phyloP scores from a whole-genome alignment of 1,139 yeast genomes.

The Diutina rugosa region DNA sequence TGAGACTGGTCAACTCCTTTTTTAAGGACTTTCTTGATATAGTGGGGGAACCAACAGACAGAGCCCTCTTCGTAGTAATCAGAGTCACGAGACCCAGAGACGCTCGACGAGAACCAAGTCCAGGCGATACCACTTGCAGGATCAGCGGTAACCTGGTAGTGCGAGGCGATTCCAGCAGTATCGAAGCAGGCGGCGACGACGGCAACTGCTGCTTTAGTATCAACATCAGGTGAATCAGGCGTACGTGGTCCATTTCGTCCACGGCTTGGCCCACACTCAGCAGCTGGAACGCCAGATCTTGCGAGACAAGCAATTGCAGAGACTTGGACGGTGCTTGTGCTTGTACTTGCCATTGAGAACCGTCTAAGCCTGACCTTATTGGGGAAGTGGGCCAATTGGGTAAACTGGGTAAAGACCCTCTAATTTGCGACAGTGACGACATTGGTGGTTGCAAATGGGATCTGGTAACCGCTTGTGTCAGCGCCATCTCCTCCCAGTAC shows the following conservation, averaged over 20 bases:
- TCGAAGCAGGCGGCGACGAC: neutral
- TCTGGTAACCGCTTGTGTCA: neutral
- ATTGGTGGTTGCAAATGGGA: neutral
- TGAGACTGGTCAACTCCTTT: neutral
- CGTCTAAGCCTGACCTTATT: neutral
- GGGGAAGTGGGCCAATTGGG: neutral
- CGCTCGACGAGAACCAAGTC: neutral
- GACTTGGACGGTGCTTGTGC: neutral
- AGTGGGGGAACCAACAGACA: too few relatives aligned
- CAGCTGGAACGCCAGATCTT: neutral
- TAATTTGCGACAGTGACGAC: neutral
- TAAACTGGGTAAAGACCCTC: neutral
- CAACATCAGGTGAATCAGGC: neutral
- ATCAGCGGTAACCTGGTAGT: neutral
- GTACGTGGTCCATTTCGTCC: neutral
- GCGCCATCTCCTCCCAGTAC: neutral
- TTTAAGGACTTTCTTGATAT: neutral
- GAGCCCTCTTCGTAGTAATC: neutral
- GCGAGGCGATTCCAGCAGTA: neutral
- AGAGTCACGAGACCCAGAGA: neutral
- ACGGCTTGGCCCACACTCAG: neutral
- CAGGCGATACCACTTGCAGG: neutral
- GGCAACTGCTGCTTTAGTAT: neutral
- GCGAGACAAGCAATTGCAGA: neutral
- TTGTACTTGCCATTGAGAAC: too few relatives aligned